Evolutionary conservation across 495 filamentous ascomycete species (phyloP), one percentile per base, ranked within the genome.

Genomic region (Hyaloscypha finlandica): DNA sequence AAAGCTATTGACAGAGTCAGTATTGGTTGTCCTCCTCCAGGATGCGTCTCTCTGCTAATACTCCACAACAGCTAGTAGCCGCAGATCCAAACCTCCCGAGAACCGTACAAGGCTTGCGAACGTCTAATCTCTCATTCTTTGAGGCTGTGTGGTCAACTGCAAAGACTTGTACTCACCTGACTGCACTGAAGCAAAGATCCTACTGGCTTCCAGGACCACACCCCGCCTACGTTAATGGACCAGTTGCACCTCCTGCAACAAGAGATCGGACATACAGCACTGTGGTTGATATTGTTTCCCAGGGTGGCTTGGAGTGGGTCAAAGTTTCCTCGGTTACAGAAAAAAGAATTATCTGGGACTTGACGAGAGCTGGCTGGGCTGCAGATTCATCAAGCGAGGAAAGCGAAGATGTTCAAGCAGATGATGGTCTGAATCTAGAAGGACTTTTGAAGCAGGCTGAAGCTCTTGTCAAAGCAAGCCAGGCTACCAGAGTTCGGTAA

Each of bases 291-390:
- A 80, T 86, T 56, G 77, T 87, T 31, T 78, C 83, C 2, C 76
- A 81, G 68, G 79, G 84, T 74, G 85, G 85, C 30, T 75, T 65
- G 2, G 68, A 74, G 63, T 74, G 86, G 86, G 78, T 88, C 65
- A 89, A 88, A 75, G 82, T 89, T 0, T 87, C 83, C 37, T 86
- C 82, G 19, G 73, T 85, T 25, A 84, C 84, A 62, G 82, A 86
- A 70, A 81, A 75, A 56, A 80, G 85, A 63, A 74, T 89, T 25
- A 73, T 86, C 55, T 84, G 85, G 68, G 85, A 89, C 61, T 80
- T 88, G 73, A 85, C 86, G 4, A 83, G 87, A 74, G 82, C 84
- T 60, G 84, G 85, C 6, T 87, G 84, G 83, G 83, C 64, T 29
- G 70, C 39, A 14, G 57, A 59, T 22, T 51, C 53, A 8, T 57